Base-by-base conservation (phyloP, 192 early-diverging fungal genomes). In the Nowakowskiella sp. region DNA sequence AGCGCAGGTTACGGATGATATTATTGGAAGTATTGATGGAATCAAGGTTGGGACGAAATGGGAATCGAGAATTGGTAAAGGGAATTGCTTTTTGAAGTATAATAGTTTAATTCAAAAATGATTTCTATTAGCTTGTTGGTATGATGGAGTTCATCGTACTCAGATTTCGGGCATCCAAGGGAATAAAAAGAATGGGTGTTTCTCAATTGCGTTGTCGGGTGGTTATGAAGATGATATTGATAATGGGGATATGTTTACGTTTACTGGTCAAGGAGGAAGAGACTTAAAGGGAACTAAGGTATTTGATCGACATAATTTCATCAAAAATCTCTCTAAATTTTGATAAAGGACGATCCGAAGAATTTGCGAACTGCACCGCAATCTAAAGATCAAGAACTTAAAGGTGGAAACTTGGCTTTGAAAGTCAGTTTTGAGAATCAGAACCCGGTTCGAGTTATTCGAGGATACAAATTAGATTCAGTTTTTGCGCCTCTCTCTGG, bases 201-300 rank as follows among this genome's bases (percentile, higher is more conserved):
- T 72, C 2, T 85, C 84, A 1, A 60, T 86, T 42, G 77, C 81
- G 6, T 60, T 88, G 4, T 69, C 77, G 0, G 74, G 70, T 13
- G 84, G 83, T 6, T 85, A 85, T 49, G 68, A 71, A 0, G 80
- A 83, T 28, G 85, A 87, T 47, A 63, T 59, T 1, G 86, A 88
- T 33, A 51, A 73, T 23, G 85, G 86, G 0, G 70, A 73, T 0
- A 67, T 73, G 43, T 88, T 88, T 51, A 67, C 66, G 1, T 87
- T 85, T 53, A 84, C 85, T 0, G 85, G 86, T 0, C 76, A 70
- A 16, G 85, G 83, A 24, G 84, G 83, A 0, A 67, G 80, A 16
- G 68, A 80, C 49, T 58, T 80, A 22, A 60, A 57, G 7, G 73
- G 70, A 21, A 58, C 57, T 1, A 58, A 58, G 44, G 31, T 51